Evolutionary conservation across 202 grass and related monocot genomes (phyloP).

Genomic region (Setaria italica): DNA sequence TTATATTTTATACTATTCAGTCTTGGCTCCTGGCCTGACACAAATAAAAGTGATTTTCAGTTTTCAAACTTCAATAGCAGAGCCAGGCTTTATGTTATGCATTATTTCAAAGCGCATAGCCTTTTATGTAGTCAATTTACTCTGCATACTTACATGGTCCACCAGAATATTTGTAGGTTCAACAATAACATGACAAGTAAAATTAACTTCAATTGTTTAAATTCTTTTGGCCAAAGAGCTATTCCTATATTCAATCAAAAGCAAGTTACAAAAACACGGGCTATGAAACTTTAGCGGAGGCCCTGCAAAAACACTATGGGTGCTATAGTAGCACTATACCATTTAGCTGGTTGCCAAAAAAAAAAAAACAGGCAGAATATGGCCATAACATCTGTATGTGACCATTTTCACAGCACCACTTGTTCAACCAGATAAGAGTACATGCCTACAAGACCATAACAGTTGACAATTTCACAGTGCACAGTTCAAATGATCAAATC

Average conservation of each 20-base stretch:
- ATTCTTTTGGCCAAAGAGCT: not conserved
- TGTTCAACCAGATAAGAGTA: too few species aligned
- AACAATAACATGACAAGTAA: conserved; percentile 17
- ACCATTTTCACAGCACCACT: too few species aligned
- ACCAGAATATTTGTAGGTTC: not conserved
- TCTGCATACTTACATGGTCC: not conserved
- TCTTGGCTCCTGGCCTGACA: not conserved
- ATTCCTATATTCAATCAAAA: not conserved
- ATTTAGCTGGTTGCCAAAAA: too few species aligned
- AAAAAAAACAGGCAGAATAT: too few species aligned
- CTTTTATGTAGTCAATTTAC: conserved; percentile 19
- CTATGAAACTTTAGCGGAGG: too few species aligned
- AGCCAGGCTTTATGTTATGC: not conserved
- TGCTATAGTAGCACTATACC: too few species aligned
- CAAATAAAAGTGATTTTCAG: conserved; percentile 3
- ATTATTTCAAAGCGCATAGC: conserved; percentile 16
- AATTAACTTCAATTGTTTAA: conserved; percentile 22
- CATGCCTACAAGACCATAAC: too few species aligned
- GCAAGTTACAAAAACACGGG: too few species aligned
- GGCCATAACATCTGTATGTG: too few species aligned
- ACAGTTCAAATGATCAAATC: too few species aligned
- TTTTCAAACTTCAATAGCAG: conserved; percentile 13
- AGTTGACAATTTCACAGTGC: too few species aligned
- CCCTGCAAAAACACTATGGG: too few species aligned
- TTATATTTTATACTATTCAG: not conserved